phyloP scores from a whole-genome alignment of 208 protist species.

The Leishmania lainsoni region DNA sequence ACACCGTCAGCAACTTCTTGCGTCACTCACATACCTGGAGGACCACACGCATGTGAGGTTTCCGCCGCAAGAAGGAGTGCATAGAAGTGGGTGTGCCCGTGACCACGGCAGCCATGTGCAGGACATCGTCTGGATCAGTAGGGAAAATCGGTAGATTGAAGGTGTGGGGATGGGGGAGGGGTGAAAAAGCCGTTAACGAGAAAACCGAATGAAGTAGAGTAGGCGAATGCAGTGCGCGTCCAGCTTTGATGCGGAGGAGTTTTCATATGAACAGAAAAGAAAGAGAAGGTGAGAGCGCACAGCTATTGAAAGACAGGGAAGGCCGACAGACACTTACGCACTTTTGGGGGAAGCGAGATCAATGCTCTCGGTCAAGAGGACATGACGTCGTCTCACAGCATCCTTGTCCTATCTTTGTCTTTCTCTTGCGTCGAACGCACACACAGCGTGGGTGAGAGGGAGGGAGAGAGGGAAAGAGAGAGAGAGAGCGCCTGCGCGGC shows the following conservation, averaged over 20 bases:
- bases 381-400: neutral
- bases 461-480: neutral
- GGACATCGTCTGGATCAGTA: neutral
- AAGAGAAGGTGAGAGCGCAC: neutral
- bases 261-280: neutral
- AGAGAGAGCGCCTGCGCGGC: neutral
- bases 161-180: neutral
- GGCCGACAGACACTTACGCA: neutral
- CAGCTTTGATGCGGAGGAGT: neutral
- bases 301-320: neutral
- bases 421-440: neutral
- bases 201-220: neutral
- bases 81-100: neutral
- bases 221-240: neutral
- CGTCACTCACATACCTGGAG: neutral
- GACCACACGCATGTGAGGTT: neutral
- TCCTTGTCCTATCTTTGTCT: neutral
- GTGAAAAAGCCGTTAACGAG: neutral
- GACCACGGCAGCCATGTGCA: neutral
- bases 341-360: neutral
- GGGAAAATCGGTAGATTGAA: neutral
- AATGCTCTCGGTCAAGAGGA: neutral
- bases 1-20: neutral
- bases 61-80: neutral
- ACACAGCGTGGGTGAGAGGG: neutral